Evolutionary conservation across 768 basidiomycete genomes (phyloP), one percentile per base, ranked within the genome.

Genomic region (Cystobasidium tubakii): DNA sequence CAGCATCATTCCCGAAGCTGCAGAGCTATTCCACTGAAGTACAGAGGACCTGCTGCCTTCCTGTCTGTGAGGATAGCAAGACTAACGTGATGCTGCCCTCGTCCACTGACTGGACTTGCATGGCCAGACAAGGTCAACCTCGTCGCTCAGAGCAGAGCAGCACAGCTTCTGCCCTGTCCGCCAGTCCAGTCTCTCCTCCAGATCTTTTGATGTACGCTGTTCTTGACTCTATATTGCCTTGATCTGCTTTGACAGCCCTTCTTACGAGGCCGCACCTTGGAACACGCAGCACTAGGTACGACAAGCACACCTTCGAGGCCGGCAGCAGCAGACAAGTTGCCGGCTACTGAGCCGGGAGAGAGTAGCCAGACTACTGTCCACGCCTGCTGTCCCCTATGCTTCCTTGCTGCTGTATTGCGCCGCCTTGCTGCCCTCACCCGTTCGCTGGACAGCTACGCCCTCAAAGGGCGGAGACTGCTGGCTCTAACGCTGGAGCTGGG

Each of bases 1-100:
- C 46, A 50, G 46, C 21, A n/a, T 50, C 46, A 15, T 50, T n/a
- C 15, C n/a, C 7, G 21, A 50, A n/a, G n/a, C 46, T 50, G 46
- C 21, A 21, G 4, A 50, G 46, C 46, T 50, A 21, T 6, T 4
- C 21, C 39, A 50, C 7, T 17, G 10, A 50, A 21, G 21, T 29
- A 15, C 57, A 6, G 29, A 12, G 13, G 21, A 6, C 57, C 39
- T 39, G 39, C 39, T 15, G 39, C 7, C 39, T 39, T 60, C n/a
- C 6, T 27, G 57, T 29, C 27, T 60, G 33, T 25, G 13, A 3
- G 12, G 57, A 60, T 1, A 4, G 57, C 6, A 23, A 29, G 27
- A 60, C 57, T 60, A 15, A 60, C 57, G 57, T 60, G 25, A 60
- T 60, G 33, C 23, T 60, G 57, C 57, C 57, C 23, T 60, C 57